Base-by-base conservation (phyloP, 2,329 filamentous ascomycete species). In the Diaporthe sp. region DNA sequence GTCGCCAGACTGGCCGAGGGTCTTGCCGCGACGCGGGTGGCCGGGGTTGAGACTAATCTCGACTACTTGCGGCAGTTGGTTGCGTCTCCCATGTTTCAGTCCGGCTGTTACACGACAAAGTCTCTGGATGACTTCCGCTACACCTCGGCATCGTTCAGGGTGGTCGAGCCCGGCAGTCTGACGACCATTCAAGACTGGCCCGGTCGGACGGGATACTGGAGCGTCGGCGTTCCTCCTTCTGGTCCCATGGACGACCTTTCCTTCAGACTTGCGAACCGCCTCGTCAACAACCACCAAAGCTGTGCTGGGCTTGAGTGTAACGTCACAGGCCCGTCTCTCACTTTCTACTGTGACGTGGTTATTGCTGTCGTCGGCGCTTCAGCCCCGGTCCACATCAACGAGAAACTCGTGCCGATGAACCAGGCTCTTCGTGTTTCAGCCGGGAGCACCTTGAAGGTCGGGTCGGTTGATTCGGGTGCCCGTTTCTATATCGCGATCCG, bases 181-280 rank as follows among this genome's bases (percentile, higher is more conserved):
- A 65, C 42, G 39, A 65, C 42, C 2, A 65, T 65, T 25, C 59
- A 65, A 47, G 59, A 65, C n/a, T 65, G 59, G 39, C 59, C 59
- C 1, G 59, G 59, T 9, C 27, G 59, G 22, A 47, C 6, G 9
- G 59, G 59, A 17, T 65, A 65, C 27, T 65, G 59, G 59, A 65
- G 50, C 27, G 12, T 65, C 12, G 59, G 59, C 2, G 42, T 65
- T 17, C 59, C 59, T 9, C 59, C 59, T 15, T 47, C 27, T n/a
- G 59, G 59, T 32, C 59, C 59, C 12, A 47, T 65, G 22, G 59
- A 65, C 5, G 59, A 65, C 3, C 42, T 65, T 1, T 65, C 59
- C 4, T 65, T 65, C 42, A 50, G 59, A 10, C 27, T 65, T n/a
- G 59, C 59, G 12, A 65, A 65, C 39, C 59, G 59, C 27, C 59